Evolutionary conservation across 2,329 filamentous ascomycete genomes (phyloP), one percentile per base, ranked within the genome.

Genomic region (Calonectria honghensis): DNA sequence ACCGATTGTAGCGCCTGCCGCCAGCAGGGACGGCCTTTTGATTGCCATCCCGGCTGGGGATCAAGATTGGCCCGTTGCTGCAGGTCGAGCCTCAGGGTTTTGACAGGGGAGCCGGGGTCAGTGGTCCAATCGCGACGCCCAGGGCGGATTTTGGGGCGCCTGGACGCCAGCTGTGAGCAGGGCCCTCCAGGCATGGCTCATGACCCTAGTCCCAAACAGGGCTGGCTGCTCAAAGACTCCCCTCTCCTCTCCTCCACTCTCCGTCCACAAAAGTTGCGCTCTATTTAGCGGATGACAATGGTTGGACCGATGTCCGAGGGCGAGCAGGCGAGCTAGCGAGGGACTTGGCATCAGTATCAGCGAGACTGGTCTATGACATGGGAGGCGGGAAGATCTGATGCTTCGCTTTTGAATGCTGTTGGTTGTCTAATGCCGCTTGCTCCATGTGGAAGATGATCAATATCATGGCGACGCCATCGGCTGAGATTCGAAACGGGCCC

Each of bases 51-150:
- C 82, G 76, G 82, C 79, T 81, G 75, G 78, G 80, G 81, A 83
- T 82, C 82, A 80, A 84, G 85, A 87, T 87, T 87, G 86, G 86
- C 81, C 84, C 78, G 73, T 78, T 83, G 78, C 80, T 78, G 79
- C 82, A 82, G 76, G 79, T 80, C 76, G 70, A 75, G 80, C 79
- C 74, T 72, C 79, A 80, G 75, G 78, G 72, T 64, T 61, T 67
- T 41, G 61, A 75, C 77, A 79, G 71, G 79, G 79, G 10, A 48
- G 3, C 1, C 29, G 6, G 73, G 52, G 9, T 45, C 16, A 31
- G 57, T 1, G 6, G 37, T 6, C 79, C 68, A 81, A 81, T 81
- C 5, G 74, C 16, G 59, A 4, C 0, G 2, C 31, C 31, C 10
- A 70, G 45, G 13, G 29, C 41, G 54, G 68, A 39, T 27, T 32